Percentiles rank a stretch among this genome's conserved stretches.
Evolutionary conservation across 2,329 filamentous ascomycete species (phyloP).

Genomic region (Rutstroemia sp.): DNA sequence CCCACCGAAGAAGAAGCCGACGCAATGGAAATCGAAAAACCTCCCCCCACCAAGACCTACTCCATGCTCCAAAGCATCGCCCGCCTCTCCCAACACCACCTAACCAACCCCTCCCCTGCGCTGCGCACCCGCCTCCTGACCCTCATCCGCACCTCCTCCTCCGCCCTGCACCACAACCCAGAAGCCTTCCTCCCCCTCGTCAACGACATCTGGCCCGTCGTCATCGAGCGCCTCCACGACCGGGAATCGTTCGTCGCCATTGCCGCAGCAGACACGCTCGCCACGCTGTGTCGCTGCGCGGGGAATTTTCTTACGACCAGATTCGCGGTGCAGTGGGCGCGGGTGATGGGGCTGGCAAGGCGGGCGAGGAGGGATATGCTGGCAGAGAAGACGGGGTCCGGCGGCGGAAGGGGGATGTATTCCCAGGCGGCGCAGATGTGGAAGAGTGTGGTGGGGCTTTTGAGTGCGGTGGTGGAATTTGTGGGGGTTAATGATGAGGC

Average conservation of each 20-base stretch:
- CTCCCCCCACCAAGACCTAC: slow-evolving; percentile 71
- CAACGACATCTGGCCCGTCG: slow-evolving; percentile 83
- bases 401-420: slow-evolving; percentile 45
- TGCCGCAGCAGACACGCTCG: slow-evolving; percentile 62
- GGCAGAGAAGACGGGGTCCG: slow-evolving; percentile 26
- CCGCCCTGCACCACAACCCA: slow-evolving; percentile 67
- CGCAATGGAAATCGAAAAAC: slow-evolving; percentile 43
- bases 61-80: slow-evolving; percentile 75
- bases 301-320: slow-evolving; percentile 75
- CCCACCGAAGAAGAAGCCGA: slow-evolving; percentile 11
- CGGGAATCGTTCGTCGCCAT: slow-evolving; percentile 60
- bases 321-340: slow-evolving; percentile 65
- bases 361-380: slow-evolving; percentile 34
- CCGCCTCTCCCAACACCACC: slow-evolving; percentile 78
- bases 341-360: slow-evolving; percentile 45
- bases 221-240: slow-evolving; percentile 61
- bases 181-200: slow-evolving; percentile 81
- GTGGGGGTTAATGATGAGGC: slow-evolving; percentile 60
- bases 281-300: slow-evolving; percentile 60
- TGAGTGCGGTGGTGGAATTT: slow-evolving; percentile 53
- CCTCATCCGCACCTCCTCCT: slow-evolving; percentile 65
- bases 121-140: slow-evolving; percentile 72
- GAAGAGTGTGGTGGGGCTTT: slow-evolving; percentile 51
- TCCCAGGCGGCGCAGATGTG: slow-evolving; percentile 56
- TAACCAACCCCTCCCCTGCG: slow-evolving; percentile 74